Percentiles rank a stretch among this genome's conserved stretches.
phyloP scores from a whole-genome alignment of 768 basidiomycete genomes.

The Crassisporium funariophilum region DNA sequence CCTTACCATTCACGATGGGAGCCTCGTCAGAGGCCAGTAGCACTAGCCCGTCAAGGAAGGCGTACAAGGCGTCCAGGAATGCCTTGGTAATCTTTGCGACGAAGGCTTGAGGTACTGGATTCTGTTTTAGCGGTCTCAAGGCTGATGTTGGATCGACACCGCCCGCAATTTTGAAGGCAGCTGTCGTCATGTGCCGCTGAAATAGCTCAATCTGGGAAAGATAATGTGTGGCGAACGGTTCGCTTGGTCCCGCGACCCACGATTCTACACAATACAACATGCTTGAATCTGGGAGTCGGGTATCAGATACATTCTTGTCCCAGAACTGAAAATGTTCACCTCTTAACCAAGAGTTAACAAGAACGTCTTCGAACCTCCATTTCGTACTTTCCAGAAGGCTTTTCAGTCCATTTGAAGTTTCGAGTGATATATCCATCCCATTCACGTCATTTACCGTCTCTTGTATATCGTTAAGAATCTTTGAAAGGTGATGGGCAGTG shows the following conservation, averaged over 20 bases:
- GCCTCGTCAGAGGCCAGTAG: slow-evolving; percentile 76
- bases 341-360: slow-evolving; percentile 78
- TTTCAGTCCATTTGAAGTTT: slow-evolving; percentile 65
- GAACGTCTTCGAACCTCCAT: slow-evolving; percentile 87
- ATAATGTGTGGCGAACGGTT: slow-evolving; percentile 69
- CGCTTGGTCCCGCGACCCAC: slow-evolving; percentile 66
- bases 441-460: slow-evolving; percentile 84
- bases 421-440: slow-evolving; percentile 78
- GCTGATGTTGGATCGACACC: slow-evolving; percentile 56
- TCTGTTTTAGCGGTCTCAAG: slow-evolving; percentile 58
- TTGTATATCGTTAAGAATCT: slow-evolving; percentile 80
- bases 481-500: slow-evolving; percentile 77
- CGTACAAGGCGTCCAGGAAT: slow-evolving; percentile 84
- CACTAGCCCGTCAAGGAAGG: slow-evolving; percentile 84
- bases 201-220: slow-evolving; percentile 75
- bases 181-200: slow-evolving; percentile 74
- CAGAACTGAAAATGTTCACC: slow-evolving; percentile 48
- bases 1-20: slow-evolving; percentile 43
- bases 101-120: slow-evolving; percentile 63
- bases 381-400: slow-evolving; percentile 77
- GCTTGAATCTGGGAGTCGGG: slow-evolving; percentile 14
- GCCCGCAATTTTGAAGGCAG: slow-evolving; percentile 79
- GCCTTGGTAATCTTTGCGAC: slow-evolving; percentile 76
- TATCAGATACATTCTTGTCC: neutral
- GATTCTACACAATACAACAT: slow-evolving; percentile 83